Evolutionary conservation across 352 stramenopile species (phyloP), one percentile per base, ranked within the genome.

Genomic region (Pythium myriotylum): DNA sequence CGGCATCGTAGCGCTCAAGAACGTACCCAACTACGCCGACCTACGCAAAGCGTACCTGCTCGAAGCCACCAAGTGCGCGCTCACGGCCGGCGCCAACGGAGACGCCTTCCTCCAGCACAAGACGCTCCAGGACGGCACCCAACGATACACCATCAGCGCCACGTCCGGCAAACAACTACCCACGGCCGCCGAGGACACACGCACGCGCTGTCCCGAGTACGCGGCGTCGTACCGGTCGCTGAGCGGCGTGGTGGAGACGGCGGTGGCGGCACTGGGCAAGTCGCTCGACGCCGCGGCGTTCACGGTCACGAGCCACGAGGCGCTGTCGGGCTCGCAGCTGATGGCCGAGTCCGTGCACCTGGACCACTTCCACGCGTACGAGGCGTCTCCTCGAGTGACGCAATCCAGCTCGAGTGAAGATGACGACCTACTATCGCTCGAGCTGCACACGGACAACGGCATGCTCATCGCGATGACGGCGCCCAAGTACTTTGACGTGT

Each of bases 361-460:
- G 61, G 81, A 92, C 57, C 83, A 92, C 71, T 91, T 92, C 60
- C 83, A 92, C 49, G 77, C 81, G 17, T 92, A 92, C 56, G 70
- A 90, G 57, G 80, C 70, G 4, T 50, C 54, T n/a, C 22, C 51
- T 50, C 27, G 46, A 16, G 35, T 33, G 6, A 20, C 26, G 47
- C 7, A 22, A 9, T n/a, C n/a, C n/a, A n/a, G n/a, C n/a, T n/a
- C n/a, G n/a, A n/a, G n/a, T n/a, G 40, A 59, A 33, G 47, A 52
- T 27, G 37, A 62, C 27, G 59, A 67, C 22, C 61, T 77, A 23
- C 62, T 89, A 55, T 93, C 84, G 43, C 58, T 93, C 20, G 77
- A 87, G 57, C 58, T 89, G 54, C 84, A 93, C 67, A 88, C 75
- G 27, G 84, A 93, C 70, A n/a, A n/a, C n/a, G n/a, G n/a, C n/a